Evolutionary conservation across 1,139 yeast genomes (phyloP).

Genomic region (Arxiozyma heterogenica): DNA sequence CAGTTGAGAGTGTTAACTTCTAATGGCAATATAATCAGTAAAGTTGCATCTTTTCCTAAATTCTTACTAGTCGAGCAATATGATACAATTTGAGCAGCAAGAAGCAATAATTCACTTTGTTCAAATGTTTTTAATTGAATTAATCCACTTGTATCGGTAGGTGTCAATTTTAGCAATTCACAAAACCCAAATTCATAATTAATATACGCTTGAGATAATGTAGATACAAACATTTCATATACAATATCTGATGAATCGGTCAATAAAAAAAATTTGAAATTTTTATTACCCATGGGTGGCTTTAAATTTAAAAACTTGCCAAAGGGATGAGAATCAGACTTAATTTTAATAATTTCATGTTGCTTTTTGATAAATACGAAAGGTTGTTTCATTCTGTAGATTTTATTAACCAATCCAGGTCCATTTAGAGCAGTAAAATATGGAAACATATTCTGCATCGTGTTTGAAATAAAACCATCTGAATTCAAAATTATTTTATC

Average conservation of each 20-base stretch:
- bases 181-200: conserved; percentile 30
- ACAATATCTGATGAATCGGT: conserved; percentile 27
- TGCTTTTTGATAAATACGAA: conserved; percentile 26
- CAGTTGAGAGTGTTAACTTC: conserved; percentile 35
- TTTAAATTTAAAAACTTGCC: conserved; percentile 39
- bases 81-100: conserved; percentile 40
- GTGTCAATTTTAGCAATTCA: conserved; percentile 27
- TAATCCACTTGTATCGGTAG: conserved; percentile 26
- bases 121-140: conserved; percentile 24
- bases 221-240: conserved; percentile 23
- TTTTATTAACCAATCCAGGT: conserved; percentile 18
- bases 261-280: conserved; percentile 46
- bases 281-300: conserved; percentile 43
- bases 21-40: conserved; percentile 30
- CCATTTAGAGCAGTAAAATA: conserved; percentile 23
- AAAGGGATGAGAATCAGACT: conserved; percentile 24
- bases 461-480: conserved; percentile 18
- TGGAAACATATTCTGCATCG: conserved; percentile 17
- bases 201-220: conserved; percentile 26
- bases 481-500: conserved; percentile 15
- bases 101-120: conserved; percentile 34
- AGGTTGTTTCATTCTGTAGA: conserved; percentile 23
- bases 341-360: conserved; percentile 25
- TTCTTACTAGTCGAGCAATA: conserved; percentile 27
- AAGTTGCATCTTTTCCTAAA: conserved; percentile 24